Percentiles rank a stretch among this genome's conserved stretches.
phyloP scores from a whole-genome alignment of 2,329 filamentous ascomycete species.

The Aspergillus ruber region DNA sequence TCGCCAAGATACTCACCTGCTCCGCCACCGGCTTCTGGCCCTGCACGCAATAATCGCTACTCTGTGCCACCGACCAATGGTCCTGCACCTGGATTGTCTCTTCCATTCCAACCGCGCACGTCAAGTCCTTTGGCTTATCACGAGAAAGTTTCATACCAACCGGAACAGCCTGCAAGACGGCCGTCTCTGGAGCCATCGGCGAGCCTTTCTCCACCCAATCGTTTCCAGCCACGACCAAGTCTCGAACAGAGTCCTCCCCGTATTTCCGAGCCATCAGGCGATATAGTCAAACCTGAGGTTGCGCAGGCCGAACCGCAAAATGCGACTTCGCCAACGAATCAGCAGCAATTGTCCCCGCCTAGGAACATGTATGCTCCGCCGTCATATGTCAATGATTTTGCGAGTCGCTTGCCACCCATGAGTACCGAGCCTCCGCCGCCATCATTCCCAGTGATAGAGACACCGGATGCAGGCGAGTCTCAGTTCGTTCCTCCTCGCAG shows the following conservation, averaged over 20 bases:
- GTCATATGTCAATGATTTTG: constrained; percentile 26
- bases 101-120: constrained; percentile 56
- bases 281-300: constrained; percentile 3
- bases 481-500: constrained; percentile 39
- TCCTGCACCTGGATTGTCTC: constrained; percentile 22
- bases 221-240: constrained; percentile 13
- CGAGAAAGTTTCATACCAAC: constrained; percentile 30
- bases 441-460: constrained; percentile 3
- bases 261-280: constrained; percentile 3
- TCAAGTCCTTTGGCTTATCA: constrained; percentile 59
- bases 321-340: constrained; percentile 4
- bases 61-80: constrained; percentile 30
- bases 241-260: constrained; percentile 13
- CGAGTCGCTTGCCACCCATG: constrained; percentile 22
- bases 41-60: constrained; percentile 32
- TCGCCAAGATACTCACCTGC: constrained; percentile 41
- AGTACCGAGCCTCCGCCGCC: constrained; percentile 13
- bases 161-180: constrained; percentile 15
- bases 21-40: constrained; percentile 30
- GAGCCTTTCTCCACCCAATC: constrained; percentile 14
- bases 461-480: constrained; percentile 18
- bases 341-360: constrained; percentile 20
- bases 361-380: constrained; percentile 28
- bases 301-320: constrained; percentile 2
- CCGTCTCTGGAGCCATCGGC: constrained; percentile 20